Base-by-base conservation (phyloP, 371 early-diverging fungal species). In the Lichtheimia hyalospora region DNA sequence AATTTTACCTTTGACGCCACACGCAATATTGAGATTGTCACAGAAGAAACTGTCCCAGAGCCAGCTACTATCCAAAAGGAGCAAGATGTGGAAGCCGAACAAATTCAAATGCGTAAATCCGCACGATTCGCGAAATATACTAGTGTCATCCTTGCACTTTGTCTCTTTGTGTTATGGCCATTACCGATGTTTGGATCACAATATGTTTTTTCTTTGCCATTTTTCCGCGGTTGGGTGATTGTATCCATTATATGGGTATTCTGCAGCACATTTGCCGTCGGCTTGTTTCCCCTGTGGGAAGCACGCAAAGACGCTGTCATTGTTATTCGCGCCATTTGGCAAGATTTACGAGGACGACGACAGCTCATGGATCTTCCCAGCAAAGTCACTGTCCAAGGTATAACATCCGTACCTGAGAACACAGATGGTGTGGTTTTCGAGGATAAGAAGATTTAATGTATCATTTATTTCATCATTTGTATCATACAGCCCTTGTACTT, bases 181-280 rank as follows among this genome's bases (percentile, higher is more conserved):
- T 52, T 89, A 52, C 88, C 89, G 7, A 82, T 89, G 86, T 87
- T 84, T 68, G 70, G 74, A 12, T 81, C 84, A 0, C 69, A 71
- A 8, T 89, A 89, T 54, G 84, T 89, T 12, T 89, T 89, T 62
- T 69, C 81, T 6, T 72, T 71, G 25, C 62, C 71, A 0, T 89
- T 89, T 74, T 89, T 89, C 60, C 84, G 84, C 0, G 86, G 86
- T 0, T 89, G 89, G 89, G 82, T 89, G 3, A 62, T 81, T 0
- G 73, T 89, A 2, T 77, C 83, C 28, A 79, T 89, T 42, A 69
- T 82, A 27, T 89, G 89, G 89, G 76, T 81, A 8, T 75, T 87
- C 50, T 65, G 75, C 34, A 77, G 85, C 25, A 70, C 85, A 0
- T 50, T 74, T 48, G 79, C 78, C 0, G 86, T 86, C 21, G 83